phyloP scores from a whole-genome alignment of 768 basidiomycete species.

The Phlegmacium glaucopus region DNA sequence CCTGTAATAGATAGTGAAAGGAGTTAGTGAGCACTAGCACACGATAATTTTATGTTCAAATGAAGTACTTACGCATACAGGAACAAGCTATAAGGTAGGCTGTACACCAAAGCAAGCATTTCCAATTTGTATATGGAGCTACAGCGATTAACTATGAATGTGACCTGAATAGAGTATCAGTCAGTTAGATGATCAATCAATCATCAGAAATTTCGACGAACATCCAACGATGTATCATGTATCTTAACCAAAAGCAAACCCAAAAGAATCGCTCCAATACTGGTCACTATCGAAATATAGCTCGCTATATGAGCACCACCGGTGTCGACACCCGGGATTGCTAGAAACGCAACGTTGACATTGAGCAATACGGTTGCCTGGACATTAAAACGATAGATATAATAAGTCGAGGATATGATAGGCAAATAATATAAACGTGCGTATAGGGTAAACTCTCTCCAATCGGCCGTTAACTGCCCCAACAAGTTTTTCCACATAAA shows the following conservation, averaged over 20 bases:
- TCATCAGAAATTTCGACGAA: background rate
- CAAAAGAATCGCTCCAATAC: constrained; percentile 41
- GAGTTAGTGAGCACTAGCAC: background rate
- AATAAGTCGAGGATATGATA: background rate
- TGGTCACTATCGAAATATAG: constrained; percentile 42
- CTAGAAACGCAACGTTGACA: constrained; percentile 55
- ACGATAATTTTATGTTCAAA: background rate
- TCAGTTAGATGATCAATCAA: background rate
- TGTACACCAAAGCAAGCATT: constrained; percentile 50
- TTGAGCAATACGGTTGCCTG: constrained; percentile 58
- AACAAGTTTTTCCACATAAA: constrained; percentile 17
- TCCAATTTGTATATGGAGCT: constrained; percentile 38
- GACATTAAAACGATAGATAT: background rate
- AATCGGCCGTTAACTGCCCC: constrained; percentile 20
- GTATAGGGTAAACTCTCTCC: constrained; percentile 33
- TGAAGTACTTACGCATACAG: constrained; percentile 52
- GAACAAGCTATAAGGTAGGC: constrained; percentile 51
- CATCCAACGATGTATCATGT: constrained; percentile 21
- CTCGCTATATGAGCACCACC: constrained; percentile 28
- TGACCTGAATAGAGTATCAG: constrained; percentile 3
- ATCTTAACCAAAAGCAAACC: constrained; percentile 42
- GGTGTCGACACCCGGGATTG: constrained; percentile 45
- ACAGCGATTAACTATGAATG: constrained; percentile 15
- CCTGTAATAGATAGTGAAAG: constrained; percentile 6
- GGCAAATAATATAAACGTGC: constrained; percentile 22